A percentile compares a stretch with the other conserved stretches of the same genome.
phyloP scores from a whole-genome alignment of 805 yeast genomes.

The Saccharomycopsis babjevae region DNA sequence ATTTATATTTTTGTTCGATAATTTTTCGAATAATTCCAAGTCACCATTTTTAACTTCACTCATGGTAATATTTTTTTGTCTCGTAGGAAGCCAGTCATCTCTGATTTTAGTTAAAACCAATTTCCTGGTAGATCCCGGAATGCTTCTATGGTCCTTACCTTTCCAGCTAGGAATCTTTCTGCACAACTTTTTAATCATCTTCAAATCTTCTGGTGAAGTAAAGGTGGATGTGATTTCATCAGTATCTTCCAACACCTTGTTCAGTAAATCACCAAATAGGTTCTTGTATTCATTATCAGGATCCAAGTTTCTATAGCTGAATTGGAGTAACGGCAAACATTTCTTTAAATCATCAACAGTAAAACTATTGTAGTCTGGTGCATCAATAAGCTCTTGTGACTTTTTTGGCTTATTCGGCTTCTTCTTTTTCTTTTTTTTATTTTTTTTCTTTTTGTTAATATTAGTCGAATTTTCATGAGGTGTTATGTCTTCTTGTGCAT shows the following conservation, averaged over 20 bases:
- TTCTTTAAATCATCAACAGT: conserved; percentile 36
- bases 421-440: conserved; percentile 20
- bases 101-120: conserved; percentile 59
- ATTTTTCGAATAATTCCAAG: conserved; percentile 27
- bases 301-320: conserved; percentile 48
- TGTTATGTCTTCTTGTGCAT: conserved; percentile 6
- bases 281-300: conserved; percentile 66
- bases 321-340: conserved; percentile 32
- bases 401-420: conserved; percentile 11
- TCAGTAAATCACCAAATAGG: conserved; percentile 61
- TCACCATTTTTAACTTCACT: conserved; percentile 32
- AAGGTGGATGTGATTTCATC: conserved; percentile 64
- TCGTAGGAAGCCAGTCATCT: conserved; percentile 73
- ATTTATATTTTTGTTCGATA: conserved; percentile 31
- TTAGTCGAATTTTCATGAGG: conserved; percentile 3
- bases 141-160: conserved; percentile 60
- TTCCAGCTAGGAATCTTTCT: conserved; percentile 73
- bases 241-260: conserved; percentile 63
- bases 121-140: conserved; percentile 68
- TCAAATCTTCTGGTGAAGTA: conserved; percentile 57
- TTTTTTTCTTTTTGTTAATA: conserved; percentile 19
- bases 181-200: conserved; percentile 43
- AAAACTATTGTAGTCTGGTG: conserved; percentile 27
- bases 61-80: conserved; percentile 51
- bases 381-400: conserved; percentile 20